A percentile compares a stretch with the other conserved stretches of the same genome.
phyloP scores from a whole-genome alignment of 805 yeast species.

The Clavispora phyllophila region DNA sequence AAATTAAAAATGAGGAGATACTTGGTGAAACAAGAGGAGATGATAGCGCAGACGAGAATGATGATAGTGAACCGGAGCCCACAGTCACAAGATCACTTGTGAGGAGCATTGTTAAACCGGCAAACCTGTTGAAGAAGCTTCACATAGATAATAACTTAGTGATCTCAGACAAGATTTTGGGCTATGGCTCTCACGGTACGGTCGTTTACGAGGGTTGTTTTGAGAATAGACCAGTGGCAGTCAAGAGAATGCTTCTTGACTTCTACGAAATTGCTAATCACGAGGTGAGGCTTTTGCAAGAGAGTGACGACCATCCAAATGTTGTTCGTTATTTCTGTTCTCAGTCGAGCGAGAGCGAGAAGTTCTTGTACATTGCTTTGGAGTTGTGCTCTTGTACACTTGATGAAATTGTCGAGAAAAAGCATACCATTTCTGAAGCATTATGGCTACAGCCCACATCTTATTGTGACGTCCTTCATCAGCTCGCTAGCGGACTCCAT shows the following conservation, averaged over 20 bases:
- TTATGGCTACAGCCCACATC: conserved; percentile 34
- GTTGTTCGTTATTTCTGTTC: conserved; percentile 91
- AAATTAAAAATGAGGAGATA: neutral
- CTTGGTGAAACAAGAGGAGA: conserved; percentile 6
- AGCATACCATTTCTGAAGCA: conserved; percentile 32
- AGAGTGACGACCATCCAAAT: conserved; percentile 95
- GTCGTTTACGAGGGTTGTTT: conserved; percentile 87
- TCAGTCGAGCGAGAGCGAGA: conserved; percentile 67
- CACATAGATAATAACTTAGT: conserved; percentile 48
- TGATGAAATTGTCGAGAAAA: conserved; percentile 72
- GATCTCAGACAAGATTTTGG: conserved; percentile 72
- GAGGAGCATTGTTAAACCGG: conserved; percentile 15
- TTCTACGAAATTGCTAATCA: conserved; percentile 92
- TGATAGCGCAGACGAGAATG: conserved; percentile 5
- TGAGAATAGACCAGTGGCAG: conserved; percentile 92
- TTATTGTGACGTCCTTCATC: conserved; percentile 50
- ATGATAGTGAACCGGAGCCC: conserved; percentile 1
- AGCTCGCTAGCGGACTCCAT: conserved; percentile 77
- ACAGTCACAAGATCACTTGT: conserved; percentile 23
- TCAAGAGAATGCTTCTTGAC: conserved; percentile 87
- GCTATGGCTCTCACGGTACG: conserved; percentile 96
- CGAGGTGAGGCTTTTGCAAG: conserved; percentile 81
- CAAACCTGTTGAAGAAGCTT: conserved; percentile 22
- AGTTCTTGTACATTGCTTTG: conserved; percentile 85
- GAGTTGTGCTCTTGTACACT: conserved; percentile 87